phyloP scores from a whole-genome alignment of 225 moss, liverwort and hornwort species.

The Marchantia polymorpha region DNA sequence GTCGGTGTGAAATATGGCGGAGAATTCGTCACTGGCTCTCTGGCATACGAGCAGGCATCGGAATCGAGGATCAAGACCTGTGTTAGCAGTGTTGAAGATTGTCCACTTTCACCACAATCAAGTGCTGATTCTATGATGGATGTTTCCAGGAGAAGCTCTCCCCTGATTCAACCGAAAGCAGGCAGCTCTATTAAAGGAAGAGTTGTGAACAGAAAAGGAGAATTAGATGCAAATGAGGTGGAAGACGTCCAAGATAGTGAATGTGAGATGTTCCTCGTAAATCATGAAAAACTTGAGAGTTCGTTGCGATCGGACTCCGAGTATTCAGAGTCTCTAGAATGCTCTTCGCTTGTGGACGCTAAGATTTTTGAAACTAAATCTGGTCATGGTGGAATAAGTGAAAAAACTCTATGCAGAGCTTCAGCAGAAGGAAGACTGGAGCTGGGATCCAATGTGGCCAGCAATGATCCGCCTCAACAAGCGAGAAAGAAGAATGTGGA shows the following conservation, averaged over 20 bases:
- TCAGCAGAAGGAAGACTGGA: constrained; percentile 4
- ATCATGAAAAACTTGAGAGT: constrained; percentile 24
- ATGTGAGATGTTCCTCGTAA: constrained; percentile 4
- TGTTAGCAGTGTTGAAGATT: constrained; percentile 16
- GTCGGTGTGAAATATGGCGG: not conserved
- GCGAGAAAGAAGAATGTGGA: not conserved
- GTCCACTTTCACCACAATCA: constrained; percentile 4
- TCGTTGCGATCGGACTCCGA: constrained; percentile 17
- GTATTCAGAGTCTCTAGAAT: not conserved
- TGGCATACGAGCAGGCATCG: not conserved
- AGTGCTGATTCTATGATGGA: not conserved
- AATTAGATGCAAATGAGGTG: not conserved
- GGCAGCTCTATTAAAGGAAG: not conserved
- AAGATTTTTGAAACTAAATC: not conserved
- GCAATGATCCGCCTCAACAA: not conserved
- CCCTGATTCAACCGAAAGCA: not conserved
- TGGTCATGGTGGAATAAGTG: not conserved
- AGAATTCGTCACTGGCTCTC: too few species aligned
- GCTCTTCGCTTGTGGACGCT: not conserved
- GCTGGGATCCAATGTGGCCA: not conserved
- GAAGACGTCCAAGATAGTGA: not conserved
- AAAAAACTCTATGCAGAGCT: not conserved
- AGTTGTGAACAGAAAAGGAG: not conserved
- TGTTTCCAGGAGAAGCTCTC: not conserved
- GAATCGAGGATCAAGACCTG: not conserved